A percentile compares a stretch with the other conserved stretches of the same genome.
These are phyloP conservation scores for Phytophthora megakarya DNA, from an alignment of 352 stramenopile species.

Conservation along the genomic window DNA sequence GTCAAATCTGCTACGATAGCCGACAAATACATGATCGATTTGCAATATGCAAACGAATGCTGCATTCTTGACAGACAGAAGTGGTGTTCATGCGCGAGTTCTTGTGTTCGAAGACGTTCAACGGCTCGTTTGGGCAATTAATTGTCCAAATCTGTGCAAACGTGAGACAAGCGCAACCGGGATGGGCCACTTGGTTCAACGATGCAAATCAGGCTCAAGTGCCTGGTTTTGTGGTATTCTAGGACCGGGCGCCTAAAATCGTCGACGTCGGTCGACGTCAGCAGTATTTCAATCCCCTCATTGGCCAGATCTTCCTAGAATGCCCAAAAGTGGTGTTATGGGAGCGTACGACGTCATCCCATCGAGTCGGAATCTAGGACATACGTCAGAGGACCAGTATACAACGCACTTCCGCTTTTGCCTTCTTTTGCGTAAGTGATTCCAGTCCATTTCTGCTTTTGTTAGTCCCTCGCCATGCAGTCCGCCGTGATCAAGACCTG, in stretches of 20 bases:
- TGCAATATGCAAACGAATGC: no score
- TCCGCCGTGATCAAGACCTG: constrained; percentile 30
- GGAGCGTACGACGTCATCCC: constrained; percentile 7
- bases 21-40: no score
- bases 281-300: background rate
- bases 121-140: background rate
- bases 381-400: background rate
- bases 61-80: no score
- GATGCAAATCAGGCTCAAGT: no score
- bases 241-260: no score
- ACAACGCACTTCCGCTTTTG: no score
- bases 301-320: background rate
- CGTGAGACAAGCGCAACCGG: background rate
- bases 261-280: background rate
- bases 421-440: no score
- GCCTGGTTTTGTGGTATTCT: no score
- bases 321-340: constrained; percentile 1
- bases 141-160: no score
- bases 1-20: background rate
- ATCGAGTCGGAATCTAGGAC: constrained; percentile 17
- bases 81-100: no score
- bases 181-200: background rate
- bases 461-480: constrained; percentile 24
- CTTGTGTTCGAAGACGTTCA: no score
- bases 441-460: constrained; percentile 30